A percentile compares a stretch with the other conserved stretches of the same genome.
These are phyloP conservation scores for Exophiala sp. DNA, from an alignment of 2,329 filamentous ascomycete species.

Conservation along the genomic window DNA sequence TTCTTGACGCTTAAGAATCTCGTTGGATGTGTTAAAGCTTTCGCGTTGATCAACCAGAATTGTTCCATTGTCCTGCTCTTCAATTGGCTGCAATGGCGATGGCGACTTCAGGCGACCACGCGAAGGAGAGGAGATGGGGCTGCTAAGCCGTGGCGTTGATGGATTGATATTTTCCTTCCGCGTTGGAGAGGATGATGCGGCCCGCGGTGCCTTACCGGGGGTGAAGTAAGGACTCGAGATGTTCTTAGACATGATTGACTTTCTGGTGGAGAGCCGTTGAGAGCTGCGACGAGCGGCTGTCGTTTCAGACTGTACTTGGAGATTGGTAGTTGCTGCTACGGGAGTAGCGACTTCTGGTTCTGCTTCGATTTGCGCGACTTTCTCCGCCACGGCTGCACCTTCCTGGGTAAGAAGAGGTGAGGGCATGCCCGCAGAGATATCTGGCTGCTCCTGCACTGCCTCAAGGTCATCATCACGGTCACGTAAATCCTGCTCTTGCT, in stretches of 20 bases:
- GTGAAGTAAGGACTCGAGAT: slow-evolving; percentile 27
- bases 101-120: neutral
- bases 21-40: neutral
- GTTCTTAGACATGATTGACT: slow-evolving; percentile 14
- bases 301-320: neutral
- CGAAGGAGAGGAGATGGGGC: slow-evolving; percentile 1
- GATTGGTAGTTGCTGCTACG: neutral
- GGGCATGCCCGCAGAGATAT: neutral
- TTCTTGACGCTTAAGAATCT: neutral
- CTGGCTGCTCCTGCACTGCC: neutral
- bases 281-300: slow-evolving; percentile 14
- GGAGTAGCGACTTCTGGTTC: slow-evolving; percentile 1
- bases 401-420: slow-evolving; percentile 1
- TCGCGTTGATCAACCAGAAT: too few species aligned
- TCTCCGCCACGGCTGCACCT: neutral
- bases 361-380: neutral
- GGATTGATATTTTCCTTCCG: slow-evolving; percentile 11
- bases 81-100: neutral
- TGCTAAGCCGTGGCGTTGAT: neutral
- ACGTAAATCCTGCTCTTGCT: neutral
- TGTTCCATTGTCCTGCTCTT: neutral
- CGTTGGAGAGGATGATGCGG: slow-evolving; percentile 1
- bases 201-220: slow-evolving; percentile 8
- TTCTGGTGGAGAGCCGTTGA: slow-evolving; percentile 17
- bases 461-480: neutral